Evolutionary conservation across 2,329 filamentous ascomycete genomes (phyloP), one percentile per base, ranked within the genome.

Genomic region (Botryosphaeria dothidea): DNA sequence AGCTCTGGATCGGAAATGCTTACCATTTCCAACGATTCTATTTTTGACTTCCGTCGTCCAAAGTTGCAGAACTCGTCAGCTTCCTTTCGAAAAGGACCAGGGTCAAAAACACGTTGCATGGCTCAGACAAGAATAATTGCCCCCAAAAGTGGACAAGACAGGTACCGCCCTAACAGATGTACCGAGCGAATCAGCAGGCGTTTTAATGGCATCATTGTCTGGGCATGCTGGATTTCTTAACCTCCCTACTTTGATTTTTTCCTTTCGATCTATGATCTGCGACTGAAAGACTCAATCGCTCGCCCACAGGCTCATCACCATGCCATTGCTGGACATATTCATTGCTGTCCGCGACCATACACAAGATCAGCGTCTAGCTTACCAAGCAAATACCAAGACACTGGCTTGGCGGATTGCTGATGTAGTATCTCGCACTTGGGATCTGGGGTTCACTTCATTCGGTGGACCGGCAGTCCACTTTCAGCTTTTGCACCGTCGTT

Each of bases 381-480:
- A 68, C 11, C 67, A 69, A 38, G 66, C 71, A 19, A 72, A 71
- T 17, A 72, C 67, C 2, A 65, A 67, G 25, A 71, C 68, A 29
- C 66, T 73, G 1, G 66, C 56, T 66, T 67, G 66, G 67, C 70
- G 72, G n/a, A 58, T 75, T 9, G 54, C 62, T 7, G 74, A 75
- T 34, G 69, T 75, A 4, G 70, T 73, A 25, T 29, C 68, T 1
- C 65, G 71, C 31, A 75, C 68, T 62, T 90, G 86, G 85, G 80
- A 89, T 74, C 75, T 90, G 4, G 88, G 88, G 0, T 84, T 90
- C 68, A 90, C 86, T 0, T 77, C 85, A 0, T 90, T 90, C 72
- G 88, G 88, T 1, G 89, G 89, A 0, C 89, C 89, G 2, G 84
- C 88, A 0, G 88, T 91, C 7, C 88, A 91, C 74, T 91, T 91